A percentile compares a stretch with the other conserved stretches of the same genome.
phyloP scores from a whole-genome alignment of 176 grass and related monocot genomes.

The Bothriochloa decipiens region DNA sequence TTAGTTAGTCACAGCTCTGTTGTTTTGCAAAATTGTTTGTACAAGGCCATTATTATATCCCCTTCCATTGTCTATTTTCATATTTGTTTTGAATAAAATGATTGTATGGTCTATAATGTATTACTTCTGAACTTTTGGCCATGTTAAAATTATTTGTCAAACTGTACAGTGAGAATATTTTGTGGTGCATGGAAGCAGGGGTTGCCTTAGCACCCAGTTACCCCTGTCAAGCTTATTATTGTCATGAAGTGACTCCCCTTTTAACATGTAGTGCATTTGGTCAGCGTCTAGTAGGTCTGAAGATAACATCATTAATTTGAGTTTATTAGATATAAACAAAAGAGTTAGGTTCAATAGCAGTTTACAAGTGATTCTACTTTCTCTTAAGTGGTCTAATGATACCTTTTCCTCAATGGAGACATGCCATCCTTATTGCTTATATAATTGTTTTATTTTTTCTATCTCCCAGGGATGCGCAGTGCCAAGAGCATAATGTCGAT shows the following conservation, averaged over 20 bases:
- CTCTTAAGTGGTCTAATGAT: not conserved
- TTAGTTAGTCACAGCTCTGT: not conserved
- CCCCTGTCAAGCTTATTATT: not conserved
- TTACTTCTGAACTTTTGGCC: not conserved
- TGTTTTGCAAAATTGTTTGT: constrained; percentile 22
- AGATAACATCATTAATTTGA: constrained; percentile 18
- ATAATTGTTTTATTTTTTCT: constrained; percentile 4
- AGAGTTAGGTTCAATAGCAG: not conserved
- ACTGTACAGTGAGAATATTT: constrained; percentile 3
- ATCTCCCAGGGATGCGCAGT: constrained; percentile 86
- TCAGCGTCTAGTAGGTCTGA: not conserved
- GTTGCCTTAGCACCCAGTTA: not conserved
- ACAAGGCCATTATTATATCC: not conserved
- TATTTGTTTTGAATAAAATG: not conserved
- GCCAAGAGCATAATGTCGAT: constrained; percentile 75
- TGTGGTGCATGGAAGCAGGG: not conserved
- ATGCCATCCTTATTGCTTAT: constrained; percentile 7
- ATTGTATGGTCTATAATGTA: not conserved
- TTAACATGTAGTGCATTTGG: constrained; percentile 22
- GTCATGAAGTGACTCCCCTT: not conserved
- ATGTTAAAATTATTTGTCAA: constrained; percentile 19
- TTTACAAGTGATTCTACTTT: constrained; percentile 8
- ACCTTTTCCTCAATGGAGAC: not conserved
- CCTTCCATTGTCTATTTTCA: not conserved
- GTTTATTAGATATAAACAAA: constrained; percentile 5